Conservation (phyloP, 73 alveolate species). For the Stentor coeruleus region DNA sequence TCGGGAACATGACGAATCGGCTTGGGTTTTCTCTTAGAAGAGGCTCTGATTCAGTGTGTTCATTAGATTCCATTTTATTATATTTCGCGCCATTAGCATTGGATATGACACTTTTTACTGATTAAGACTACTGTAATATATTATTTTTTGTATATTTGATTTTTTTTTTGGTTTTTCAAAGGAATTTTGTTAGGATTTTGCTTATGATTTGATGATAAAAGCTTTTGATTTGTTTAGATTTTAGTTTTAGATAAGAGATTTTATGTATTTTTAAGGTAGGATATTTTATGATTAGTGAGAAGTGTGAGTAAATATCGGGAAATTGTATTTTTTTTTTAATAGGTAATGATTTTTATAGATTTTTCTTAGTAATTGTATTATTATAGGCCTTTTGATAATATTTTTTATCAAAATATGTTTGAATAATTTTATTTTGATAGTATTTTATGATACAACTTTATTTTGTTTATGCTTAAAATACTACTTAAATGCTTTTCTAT, state of each 20-base stretch:
- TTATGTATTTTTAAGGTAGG: background rate
- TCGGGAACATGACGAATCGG: conserved; percentile 86
- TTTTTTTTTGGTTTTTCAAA: too few relatives aligned
- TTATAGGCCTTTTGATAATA: background rate
- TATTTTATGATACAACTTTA: background rate
- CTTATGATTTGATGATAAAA: too few relatives aligned
- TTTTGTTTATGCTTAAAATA: background rate
- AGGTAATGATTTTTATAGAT: background rate
- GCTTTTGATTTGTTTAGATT: too few relatives aligned
- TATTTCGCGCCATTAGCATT: background rate
- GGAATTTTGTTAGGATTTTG: too few relatives aligned
- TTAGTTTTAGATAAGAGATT: too few relatives aligned
- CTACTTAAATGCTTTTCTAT: too few relatives aligned
- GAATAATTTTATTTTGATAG: background rate
- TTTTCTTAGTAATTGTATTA: background rate
- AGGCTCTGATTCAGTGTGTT: conserved; percentile 57
- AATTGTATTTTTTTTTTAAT: too few relatives aligned
- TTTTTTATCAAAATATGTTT: too few relatives aligned
- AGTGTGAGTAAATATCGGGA: background rate
- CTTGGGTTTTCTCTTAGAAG: conserved; percentile 72
- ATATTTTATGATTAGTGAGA: background rate
- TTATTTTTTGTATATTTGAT: too few relatives aligned
- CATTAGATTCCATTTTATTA: background rate
- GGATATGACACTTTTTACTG: background rate
- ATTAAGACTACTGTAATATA: too few relatives aligned